Base-by-base conservation (phyloP, 306 rosid species). In the Crataegus laevigata region DNA sequence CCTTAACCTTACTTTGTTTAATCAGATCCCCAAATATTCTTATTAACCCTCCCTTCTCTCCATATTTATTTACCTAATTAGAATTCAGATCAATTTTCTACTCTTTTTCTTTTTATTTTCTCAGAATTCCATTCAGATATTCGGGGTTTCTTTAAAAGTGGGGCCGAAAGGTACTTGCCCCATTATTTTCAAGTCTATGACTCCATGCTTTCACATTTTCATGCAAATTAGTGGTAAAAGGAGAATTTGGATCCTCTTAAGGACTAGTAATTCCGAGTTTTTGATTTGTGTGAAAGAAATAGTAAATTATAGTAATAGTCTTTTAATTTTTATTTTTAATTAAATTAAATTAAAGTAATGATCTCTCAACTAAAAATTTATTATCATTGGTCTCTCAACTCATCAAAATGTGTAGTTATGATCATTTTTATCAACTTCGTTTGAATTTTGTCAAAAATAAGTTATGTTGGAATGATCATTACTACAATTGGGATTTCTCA, bases 21-120 rank as follows among this genome's bases (percentile, higher is more conserved):
- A 58, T 75, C 59, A 67, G 82, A 89, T 89, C 89, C 89, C 86
- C 80, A 78, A 62, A 43, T 8, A 74, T 77, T 82, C 82, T 75
- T 36, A 72, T 21, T 21, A 47, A 25, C 72, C 69, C 69, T 52
- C 66, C 72, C 60, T 42, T 29, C 22, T 18, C 61, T 68, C 59
- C 32, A 60, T 45, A 21, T 58, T 24, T 57, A 66, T 58, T 24
- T 57, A 66, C 74, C 69, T 25, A 40, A 8, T 40, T 40, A 40
- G 19, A 38, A 8, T n/a, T 51, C 50, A 47, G 18, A 7, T 50
- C 32, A 30, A 29, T 81, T 55, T 71, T 14, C 22, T 5, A 29
- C 6, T 71, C 29, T 22, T 22, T 24, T 25, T 29, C 25, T 55
- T 40, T 40, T 40, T 40, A 40, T 15, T 47, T 47, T 15, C 54